Evolutionary conservation across 257 asterid genomes (phyloP).

Genomic region (Solanum sejunctum): DNA sequence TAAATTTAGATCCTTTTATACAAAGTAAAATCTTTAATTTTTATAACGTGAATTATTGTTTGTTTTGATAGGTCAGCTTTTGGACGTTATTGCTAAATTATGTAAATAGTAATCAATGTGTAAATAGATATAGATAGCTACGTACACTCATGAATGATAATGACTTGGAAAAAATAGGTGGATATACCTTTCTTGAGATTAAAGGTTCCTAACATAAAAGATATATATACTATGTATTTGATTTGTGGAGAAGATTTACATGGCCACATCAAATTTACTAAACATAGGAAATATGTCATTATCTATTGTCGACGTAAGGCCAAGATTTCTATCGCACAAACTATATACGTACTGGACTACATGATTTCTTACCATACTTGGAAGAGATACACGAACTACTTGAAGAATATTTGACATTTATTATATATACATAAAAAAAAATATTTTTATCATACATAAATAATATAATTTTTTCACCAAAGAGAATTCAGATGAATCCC

Average conservation of each 20-base stretch:
- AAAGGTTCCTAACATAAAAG: not conserved
- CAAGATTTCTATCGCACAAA: not conserved
- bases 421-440: no score
- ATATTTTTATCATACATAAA: no score
- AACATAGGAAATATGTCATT: not conserved
- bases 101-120: not conserved
- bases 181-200: conserved; percentile 24
- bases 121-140: not conserved
- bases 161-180: not conserved
- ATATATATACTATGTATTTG: not conserved
- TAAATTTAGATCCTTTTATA: not conserved
- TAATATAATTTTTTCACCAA: no score
- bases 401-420: no score
- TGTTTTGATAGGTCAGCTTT: not conserved
- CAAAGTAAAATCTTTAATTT: not conserved
- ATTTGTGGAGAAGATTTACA: not conserved
- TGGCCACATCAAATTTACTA: not conserved
- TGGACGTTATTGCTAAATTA: not conserved
- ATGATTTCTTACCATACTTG: not conserved
- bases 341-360: not conserved
- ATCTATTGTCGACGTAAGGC: not conserved
- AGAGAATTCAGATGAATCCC: no score
- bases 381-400: no score
- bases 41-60: not conserved
- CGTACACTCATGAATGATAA: not conserved